These are phyloP conservation scores for Capronia epimyces DNA, from an alignment of 2,329 filamentous ascomycete genomes.

Conservation along the genomic window DNA sequence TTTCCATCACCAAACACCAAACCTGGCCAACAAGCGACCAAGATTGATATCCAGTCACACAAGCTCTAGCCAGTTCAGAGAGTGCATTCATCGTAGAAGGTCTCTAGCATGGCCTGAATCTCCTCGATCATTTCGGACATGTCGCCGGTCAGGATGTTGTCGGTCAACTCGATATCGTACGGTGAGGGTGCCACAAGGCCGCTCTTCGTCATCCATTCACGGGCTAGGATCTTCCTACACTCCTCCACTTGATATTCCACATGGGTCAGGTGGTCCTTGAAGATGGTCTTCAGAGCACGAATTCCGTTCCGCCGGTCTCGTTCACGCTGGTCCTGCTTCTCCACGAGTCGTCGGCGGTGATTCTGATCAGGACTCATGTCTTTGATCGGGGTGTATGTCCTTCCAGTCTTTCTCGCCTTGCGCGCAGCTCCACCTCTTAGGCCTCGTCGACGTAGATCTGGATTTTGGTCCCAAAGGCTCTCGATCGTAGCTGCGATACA, in stretches of 20 bases:
- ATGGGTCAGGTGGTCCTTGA: not conserved
- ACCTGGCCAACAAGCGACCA: not conserved
- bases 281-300: not conserved
- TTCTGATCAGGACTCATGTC: not conserved
- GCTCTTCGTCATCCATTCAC: not conserved
- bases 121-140: not conserved
- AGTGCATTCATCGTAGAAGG: not conserved
- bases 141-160: not conserved
- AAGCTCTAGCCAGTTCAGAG: not conserved
- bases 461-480: constrained; percentile 10
- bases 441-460: constrained; percentile 13
- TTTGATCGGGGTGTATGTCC: constrained; percentile 4
- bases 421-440: constrained; percentile 16
- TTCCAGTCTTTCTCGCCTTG: constrained; percentile 2
- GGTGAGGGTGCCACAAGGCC: not conserved
- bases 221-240: not conserved
- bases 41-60: not conserved
- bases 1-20: too few species aligned
- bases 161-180: not conserved
- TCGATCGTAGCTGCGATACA: not conserved
- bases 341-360: constrained; percentile 9
- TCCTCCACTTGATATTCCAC: not conserved
- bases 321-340: constrained; percentile 7
- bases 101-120: constrained; percentile 5
- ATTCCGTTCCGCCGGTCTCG: constrained; percentile 8